Evolutionary conservation across 352 stramenopile species (phyloP).

Genomic region (Globisporangium parvum): DNA sequence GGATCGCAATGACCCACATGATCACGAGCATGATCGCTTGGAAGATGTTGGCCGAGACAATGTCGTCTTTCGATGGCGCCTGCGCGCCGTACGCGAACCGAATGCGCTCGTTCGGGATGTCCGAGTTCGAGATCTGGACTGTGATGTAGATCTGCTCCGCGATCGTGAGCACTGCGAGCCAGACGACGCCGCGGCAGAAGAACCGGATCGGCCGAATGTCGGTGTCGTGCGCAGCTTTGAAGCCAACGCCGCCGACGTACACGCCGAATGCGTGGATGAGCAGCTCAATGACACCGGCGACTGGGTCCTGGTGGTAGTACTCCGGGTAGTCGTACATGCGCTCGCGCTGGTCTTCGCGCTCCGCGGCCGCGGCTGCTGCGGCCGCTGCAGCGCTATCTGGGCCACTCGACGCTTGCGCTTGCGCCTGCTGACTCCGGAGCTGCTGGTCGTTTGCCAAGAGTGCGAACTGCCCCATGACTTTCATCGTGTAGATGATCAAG

Average conservation of each 20-base stretch:
- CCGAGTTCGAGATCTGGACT: conserved; percentile 67
- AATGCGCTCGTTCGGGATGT: conserved; percentile 65
- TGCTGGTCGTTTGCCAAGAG: conserved; percentile 79
- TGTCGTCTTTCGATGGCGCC: conserved; percentile 76
- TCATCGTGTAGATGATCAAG: conserved; percentile 88
- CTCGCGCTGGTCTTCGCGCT: conserved; percentile 36
- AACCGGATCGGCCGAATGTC: conserved; percentile 83
- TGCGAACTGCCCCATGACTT: conserved; percentile 84
- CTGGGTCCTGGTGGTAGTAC: conserved; percentile 73
- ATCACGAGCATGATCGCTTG: conserved; percentile 78
- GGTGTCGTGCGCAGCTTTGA: conserved; percentile 83
- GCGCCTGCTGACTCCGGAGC: conserved; percentile 29
- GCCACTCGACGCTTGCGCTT: conserved; percentile 10
- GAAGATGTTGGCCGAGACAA: conserved; percentile 82
- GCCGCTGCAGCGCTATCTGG: conserved; percentile 11
- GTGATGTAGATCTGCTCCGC: conserved; percentile 81
- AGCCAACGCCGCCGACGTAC: conserved; percentile 81
- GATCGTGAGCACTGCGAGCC: conserved; percentile 72
- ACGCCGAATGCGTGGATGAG: conserved; percentile 79
- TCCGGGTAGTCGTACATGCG: conserved; percentile 72
- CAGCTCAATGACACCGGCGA: conserved; percentile 60
- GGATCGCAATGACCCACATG: conserved; percentile 81
- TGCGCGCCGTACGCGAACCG: conserved; percentile 68
- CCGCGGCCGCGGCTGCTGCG: conserved; percentile 9
- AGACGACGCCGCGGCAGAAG: conserved; percentile 72